phyloP scores from a whole-genome alignment of 345 rosid species.

The Pistacia vera region DNA sequence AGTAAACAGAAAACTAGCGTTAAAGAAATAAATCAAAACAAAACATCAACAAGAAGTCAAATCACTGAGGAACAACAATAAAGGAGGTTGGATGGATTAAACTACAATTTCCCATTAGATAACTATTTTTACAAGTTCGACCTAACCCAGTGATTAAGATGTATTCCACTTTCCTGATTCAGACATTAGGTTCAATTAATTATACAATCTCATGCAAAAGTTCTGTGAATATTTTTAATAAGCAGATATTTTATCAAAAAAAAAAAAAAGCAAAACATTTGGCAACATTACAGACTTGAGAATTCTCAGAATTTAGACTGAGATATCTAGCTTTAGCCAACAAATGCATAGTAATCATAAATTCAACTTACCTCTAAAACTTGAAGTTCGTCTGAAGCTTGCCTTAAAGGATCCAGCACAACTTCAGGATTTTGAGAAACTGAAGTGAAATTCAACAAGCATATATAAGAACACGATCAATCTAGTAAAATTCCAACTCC shows the following conservation, averaged over 20 bases:
- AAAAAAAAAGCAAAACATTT: too few relatives aligned
- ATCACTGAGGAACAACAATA: neutral
- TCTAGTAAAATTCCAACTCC: neutral
- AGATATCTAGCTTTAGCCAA: neutral
- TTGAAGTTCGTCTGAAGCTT: conserved; percentile 82
- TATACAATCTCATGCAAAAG: too few relatives aligned
- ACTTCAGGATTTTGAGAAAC: conserved; percentile 61
- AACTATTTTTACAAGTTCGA: neutral
- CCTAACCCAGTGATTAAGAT: neutral
- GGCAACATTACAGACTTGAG: neutral
- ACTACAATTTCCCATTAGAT: neutral
- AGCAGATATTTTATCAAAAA: too few relatives aligned
- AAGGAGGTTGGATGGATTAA: neutral
- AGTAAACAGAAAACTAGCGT: neutral
- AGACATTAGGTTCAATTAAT: too few relatives aligned
- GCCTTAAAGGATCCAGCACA: conserved; percentile 76
- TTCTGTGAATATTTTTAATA: too few relatives aligned
- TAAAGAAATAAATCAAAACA: neutral
- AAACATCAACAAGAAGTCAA: neutral
- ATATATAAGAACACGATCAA: neutral
- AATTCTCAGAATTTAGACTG: neutral
- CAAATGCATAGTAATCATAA: neutral
- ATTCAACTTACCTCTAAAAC: conserved; percentile 65
- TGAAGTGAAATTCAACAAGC: conserved; percentile 28
- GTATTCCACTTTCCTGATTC: too few relatives aligned